Percentiles rank a stretch among this genome's conserved stretches.
phyloP scores from a whole-genome alignment of 2,329 filamentous ascomycete species.

The Claviceps sp. region DNA sequence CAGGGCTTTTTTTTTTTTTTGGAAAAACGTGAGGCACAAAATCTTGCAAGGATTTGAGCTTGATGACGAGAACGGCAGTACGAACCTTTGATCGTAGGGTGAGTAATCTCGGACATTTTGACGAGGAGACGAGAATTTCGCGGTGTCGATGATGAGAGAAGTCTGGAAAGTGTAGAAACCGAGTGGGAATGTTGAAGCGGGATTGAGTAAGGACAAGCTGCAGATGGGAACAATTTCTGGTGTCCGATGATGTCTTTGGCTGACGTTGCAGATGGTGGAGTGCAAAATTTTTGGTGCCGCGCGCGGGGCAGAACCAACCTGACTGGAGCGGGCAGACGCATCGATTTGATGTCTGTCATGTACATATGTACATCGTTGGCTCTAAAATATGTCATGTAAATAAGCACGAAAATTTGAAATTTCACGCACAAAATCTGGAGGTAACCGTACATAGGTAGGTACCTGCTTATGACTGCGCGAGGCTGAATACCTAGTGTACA shows the following conservation, averaged over 20 bases:
- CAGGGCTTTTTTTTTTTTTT: neutral
- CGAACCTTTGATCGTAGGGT: slow-evolving; percentile 60
- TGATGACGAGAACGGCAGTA: slow-evolving; percentile 5
- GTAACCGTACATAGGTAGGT: too few species aligned
- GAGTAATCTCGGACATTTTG: slow-evolving; percentile 54
- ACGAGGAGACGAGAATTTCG: slow-evolving; percentile 2
- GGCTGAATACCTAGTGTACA: too few species aligned
- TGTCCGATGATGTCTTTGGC: slow-evolving; percentile 2
- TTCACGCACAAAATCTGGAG: too few species aligned
- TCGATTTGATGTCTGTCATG: neutral
- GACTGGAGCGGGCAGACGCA: neutral
- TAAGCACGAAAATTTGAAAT: too few species aligned
- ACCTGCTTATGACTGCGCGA: too few species aligned
- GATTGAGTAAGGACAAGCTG: neutral
- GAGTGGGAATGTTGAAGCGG: neutral
- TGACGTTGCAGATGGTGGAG: slow-evolving; percentile 2
- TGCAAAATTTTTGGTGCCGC: slow-evolving; percentile 2
- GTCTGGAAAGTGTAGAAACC: slow-evolving; percentile 3
- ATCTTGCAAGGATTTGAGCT: neutral
- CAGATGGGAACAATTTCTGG: slow-evolving; percentile 3
- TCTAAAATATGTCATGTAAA: too few species aligned
- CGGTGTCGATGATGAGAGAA: slow-evolving; percentile 1
- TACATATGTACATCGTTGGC: neutral
- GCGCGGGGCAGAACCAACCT: neutral
- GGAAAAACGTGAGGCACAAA: neutral